Evolutionary conservation across 1,284 basidiomycete species (phyloP).

Genomic region (Tilletia indica): DNA sequence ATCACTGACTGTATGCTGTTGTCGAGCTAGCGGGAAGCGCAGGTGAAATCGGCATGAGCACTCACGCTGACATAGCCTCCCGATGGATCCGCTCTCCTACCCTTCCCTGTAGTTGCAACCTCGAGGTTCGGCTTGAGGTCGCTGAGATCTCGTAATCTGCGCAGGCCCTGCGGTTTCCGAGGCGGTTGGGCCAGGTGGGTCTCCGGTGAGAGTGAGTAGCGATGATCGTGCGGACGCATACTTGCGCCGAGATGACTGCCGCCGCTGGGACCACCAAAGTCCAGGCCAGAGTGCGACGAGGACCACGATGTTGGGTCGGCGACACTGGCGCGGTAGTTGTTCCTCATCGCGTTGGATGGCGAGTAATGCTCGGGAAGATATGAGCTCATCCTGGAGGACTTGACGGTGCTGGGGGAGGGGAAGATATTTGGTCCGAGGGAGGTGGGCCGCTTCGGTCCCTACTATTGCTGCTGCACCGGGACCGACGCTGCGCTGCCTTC

Average conservation of each 20-base stretch:
- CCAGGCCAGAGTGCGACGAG: not conserved
- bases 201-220: constrained; percentile 1
- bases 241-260: not conserved
- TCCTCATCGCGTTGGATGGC: not conserved
- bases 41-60: not conserved
- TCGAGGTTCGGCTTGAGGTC: constrained; percentile 21
- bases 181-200: constrained; percentile 2
- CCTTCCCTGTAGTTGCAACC: constrained; percentile 13
- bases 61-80: constrained; percentile 50
- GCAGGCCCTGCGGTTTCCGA: constrained; percentile 15
- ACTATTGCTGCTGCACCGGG: no score
- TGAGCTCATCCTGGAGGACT: not conserved
- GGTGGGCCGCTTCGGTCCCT: no score
- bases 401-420: not conserved
- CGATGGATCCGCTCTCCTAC: constrained; percentile 46
- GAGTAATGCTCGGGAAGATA: not conserved
- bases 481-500: no score
- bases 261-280: not conserved
- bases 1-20: not conserved
- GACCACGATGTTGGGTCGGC: not conserved
- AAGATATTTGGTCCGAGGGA: not conserved
- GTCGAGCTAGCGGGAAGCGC: not conserved
- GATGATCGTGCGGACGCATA: not conserved
- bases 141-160: constrained; percentile 17
- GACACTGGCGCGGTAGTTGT: not conserved